Conservation (phyloP, 352 stramenopile genomes). For the Nannochloropsis limnetica region DNA sequence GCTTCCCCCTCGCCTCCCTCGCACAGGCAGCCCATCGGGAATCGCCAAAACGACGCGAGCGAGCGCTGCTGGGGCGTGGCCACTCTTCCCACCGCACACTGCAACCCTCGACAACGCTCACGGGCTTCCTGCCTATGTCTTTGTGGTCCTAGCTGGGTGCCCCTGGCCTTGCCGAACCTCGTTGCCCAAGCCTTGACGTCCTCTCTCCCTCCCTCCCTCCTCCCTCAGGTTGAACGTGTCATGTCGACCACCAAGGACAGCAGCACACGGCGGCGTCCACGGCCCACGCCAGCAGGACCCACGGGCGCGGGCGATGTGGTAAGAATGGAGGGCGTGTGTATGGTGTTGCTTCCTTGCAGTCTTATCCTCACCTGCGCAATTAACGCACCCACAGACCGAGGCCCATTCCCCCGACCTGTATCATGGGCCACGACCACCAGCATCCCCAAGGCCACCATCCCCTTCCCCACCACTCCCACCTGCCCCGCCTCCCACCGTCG, state of each 20-base stretch:
- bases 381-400: not conserved
- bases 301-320: slow-evolving; percentile 6
- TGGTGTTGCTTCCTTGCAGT: not conserved
- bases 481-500: not conserved
- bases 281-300: not conserved
- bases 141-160: not conserved
- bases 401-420: not conserved
- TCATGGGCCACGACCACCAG: not conserved
- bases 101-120: not conserved
- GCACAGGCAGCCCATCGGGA: not conserved
- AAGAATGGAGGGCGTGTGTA: not conserved
- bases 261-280: not conserved
- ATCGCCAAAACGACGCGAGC: not conserved
- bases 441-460: not conserved
- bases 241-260: slow-evolving; percentile 9
- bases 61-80: not conserved
- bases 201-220: not conserved
- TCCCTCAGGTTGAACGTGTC: not conserved
- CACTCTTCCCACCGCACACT: not conserved
- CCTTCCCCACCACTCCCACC: not conserved
- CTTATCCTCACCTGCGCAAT: not conserved
- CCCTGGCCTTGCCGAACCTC: not conserved
- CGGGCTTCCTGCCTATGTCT: not conserved
- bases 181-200: not conserved
- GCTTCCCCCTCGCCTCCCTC: not conserved